Evolutionary conservation across 2,329 filamentous ascomycete species (phyloP), one percentile per base, ranked within the genome.

Genomic region (Colletotrichum graminicola): DNA sequence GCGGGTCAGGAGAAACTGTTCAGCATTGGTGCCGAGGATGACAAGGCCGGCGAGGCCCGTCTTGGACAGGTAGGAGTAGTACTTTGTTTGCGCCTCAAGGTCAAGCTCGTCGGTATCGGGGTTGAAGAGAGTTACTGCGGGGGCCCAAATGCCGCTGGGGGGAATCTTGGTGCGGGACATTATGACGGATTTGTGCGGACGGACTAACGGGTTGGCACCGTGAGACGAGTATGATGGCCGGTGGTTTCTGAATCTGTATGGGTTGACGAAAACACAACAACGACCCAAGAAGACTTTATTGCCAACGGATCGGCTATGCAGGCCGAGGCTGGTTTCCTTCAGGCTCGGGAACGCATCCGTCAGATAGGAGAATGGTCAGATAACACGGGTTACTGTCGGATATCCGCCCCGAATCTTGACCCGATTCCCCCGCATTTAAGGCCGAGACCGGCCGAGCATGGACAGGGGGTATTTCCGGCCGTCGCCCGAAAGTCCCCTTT

Each of bases 1-100:
- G n/a, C 87, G 87, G 16, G 88, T 89, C 52, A 89, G 78, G 51
- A 89, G 84, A 77, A 88, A 88, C 16, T 87, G 83, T 76, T 89
- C 87, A 4, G 87, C 85, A 76, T 88, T 88, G 47, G 86, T 88
- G 55, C 87, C 87, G 55, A 88, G 82, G 62, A 87, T 83, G 36
- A 88, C 85, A 26, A 89, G 81, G 6, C 87, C 87, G 0, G 83
- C 80, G 3, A 89, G 81, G 4, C 86, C 85, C 2, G 84, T 84
- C 43, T 76, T 78, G 12, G 86, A 83, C 21, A 89, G 84, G 75
- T 89, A 86, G 32, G 80, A 71, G 76, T 83, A 88, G 80, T 88
- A 88, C 77, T 84, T 82, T 55, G 80, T 78, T 75, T 89, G 87
- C 3, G 85, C 76, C 5, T 77, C 79, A 32, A 86, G 78, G 74